These are phyloP conservation scores for Vanrija pseudolonga DNA, from an alignment of 1,284 basidiomycete genomes.

Conservation along the genomic window DNA sequence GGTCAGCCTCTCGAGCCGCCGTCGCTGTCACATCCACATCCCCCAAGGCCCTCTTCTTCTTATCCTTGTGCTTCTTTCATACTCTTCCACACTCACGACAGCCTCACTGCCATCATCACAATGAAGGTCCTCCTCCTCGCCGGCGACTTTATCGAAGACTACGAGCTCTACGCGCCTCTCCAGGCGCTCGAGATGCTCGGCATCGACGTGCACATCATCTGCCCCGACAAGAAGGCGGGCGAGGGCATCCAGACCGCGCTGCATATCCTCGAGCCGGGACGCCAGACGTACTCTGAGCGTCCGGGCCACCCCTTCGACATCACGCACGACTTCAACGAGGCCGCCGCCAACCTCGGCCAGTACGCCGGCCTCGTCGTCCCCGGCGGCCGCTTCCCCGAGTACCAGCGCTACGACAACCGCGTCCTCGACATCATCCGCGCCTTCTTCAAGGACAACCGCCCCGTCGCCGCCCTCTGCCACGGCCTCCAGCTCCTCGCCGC, in stretches of 20 bases:
- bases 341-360: constrained; percentile 10
- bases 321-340: constrained; percentile 9
- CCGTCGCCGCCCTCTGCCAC: constrained; percentile 18
- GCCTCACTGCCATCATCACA: neutral
- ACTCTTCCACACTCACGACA: neutral
- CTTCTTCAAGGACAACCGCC: constrained; percentile 11
- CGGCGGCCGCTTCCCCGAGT: constrained; percentile 20
- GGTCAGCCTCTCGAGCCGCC: too few relatives aligned
- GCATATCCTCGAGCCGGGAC: constrained; percentile 18
- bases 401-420: constrained; percentile 17
- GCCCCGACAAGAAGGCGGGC: constrained; percentile 16
- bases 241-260: constrained; percentile 14
- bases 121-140: constrained; percentile 16
- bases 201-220: constrained; percentile 18
- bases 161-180: constrained; percentile 21
- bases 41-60: too few relatives aligned
- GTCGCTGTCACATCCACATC: too few relatives aligned
- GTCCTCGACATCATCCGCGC: constrained; percentile 15
- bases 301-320: constrained; percentile 18
- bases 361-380: constrained; percentile 19
- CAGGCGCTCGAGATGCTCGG: constrained; percentile 20
- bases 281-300: constrained; percentile 19
- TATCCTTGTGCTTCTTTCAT: too few relatives aligned
- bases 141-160: constrained; percentile 21
- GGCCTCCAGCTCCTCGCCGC: constrained; percentile 19